Percentiles rank a stretch among this genome's conserved stretches.
Evolutionary conservation across 169 alveolate species (phyloP).

Genomic region (Plasmodium vivax): DNA sequence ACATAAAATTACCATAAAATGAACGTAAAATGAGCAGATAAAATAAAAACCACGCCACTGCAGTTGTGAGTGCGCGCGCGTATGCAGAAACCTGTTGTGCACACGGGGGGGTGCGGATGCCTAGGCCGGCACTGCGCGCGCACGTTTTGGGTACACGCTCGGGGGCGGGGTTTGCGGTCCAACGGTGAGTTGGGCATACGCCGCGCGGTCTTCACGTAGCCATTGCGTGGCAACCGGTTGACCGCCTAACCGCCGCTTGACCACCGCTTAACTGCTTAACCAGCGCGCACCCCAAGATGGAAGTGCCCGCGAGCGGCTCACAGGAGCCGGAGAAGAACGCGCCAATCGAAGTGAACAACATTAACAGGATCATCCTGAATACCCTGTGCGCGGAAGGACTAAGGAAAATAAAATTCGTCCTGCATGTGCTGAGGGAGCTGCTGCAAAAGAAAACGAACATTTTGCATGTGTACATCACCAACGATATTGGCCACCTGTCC

Average conservation of each 20-base stretch:
- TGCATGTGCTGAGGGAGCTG: constrained; percentile 38
- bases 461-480: constrained; percentile 55
- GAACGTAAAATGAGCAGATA: too few relatives aligned
- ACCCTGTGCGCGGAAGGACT: constrained; percentile 48
- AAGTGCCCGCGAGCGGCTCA: neutral
- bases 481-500: constrained; percentile 47
- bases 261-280: too few relatives aligned
- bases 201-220: too few relatives aligned
- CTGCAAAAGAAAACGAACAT: constrained; percentile 46
- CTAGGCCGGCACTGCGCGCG: neutral
- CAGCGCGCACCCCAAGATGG: neutral
- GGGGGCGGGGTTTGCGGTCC: neutral
- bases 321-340: constrained; percentile 9
- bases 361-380: constrained; percentile 53
- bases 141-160: too few relatives aligned
- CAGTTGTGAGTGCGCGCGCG: neutral
- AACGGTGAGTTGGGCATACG: neutral
- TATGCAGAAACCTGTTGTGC: neutral
- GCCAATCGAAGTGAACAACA: constrained; percentile 33
- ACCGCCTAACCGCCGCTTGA: too few relatives aligned
- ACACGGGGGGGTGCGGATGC: neutral
- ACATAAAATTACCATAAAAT: too few relatives aligned
- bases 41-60: neutral
- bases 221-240: too few relatives aligned
- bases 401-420: constrained; percentile 53